Base-by-base conservation (phyloP, 2,329 filamentous ascomycete species). In the Hortaea werneckii region DNA sequence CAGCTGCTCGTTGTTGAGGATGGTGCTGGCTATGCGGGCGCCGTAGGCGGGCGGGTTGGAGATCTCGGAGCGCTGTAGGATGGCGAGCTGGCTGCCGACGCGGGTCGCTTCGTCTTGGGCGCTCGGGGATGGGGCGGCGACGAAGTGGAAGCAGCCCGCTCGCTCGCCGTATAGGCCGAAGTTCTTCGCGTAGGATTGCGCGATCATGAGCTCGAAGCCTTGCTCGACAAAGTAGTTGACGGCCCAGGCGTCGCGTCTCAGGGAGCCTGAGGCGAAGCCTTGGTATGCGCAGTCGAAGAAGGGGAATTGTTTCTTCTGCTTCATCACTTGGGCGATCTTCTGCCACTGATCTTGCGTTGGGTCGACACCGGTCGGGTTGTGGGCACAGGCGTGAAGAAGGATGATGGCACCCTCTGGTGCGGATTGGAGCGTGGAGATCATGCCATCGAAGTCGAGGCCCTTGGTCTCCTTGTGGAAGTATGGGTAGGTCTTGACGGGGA, bases 271-370 rank as follows among this genome's bases (percentile, higher is more conserved):
- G 3, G 92, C 92, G 65, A 98, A 98, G 47, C 92, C 90, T 70
- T 96, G 92, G 74, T 98, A 98, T 46, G 92, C 92, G 54, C 80
- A 87, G 74, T 98, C 92, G 70, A 98, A 96, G 79, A 98, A 96
- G 59, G 92, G 90, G 72, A 98, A 95, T 68, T 94, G 90, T 53
- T 79, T 79, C 70, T 84, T 87, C 60, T 79, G 67, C 58, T 78
- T 78, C 67, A 96, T 81, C 39, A 95, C 67, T 38, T 75, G 67
- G 43, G 90, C 88, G 51, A 98, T 80, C 70, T 94, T 78, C 67
- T 84, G 87, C 92, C 92, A 98, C 72, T 98, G 92, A 44, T 90
- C 87, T 55, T 84, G 75, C 13, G 89, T 94, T 6, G 89, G 89
- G 69, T 98, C 92, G 52, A 98, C 89, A 48, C 92, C 92, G 1